These are phyloP conservation scores for Misopates orontium DNA, from an alignment of 257 asterid genomes.

Conservation along the genomic window DNA sequence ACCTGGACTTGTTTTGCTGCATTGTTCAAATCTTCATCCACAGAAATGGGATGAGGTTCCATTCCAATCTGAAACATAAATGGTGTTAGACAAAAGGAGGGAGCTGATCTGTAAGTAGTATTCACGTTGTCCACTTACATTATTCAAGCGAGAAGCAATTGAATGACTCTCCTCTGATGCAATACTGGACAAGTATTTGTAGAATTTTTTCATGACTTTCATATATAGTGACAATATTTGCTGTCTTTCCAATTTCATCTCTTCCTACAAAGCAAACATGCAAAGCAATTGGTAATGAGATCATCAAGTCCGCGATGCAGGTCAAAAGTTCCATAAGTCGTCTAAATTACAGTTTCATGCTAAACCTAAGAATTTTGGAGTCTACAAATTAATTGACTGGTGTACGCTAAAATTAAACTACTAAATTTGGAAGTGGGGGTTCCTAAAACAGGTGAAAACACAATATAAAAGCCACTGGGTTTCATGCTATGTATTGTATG, in stretches of 20 bases:
- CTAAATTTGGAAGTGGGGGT: neutral
- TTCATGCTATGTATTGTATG: no score
- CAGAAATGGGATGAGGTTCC: conserved; percentile 72
- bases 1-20: conserved; percentile 82
- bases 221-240: conserved; percentile 65
- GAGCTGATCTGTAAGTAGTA: neutral
- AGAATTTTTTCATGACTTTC: conserved; percentile 75
- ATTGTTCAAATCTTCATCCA: conserved; percentile 81
- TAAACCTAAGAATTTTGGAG: conserved; percentile 1
- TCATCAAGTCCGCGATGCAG: neutral
- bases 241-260: conserved; percentile 72
- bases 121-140: conserved; percentile 43
- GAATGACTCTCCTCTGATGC: conserved; percentile 48
- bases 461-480: no score
- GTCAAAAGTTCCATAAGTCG: neutral
- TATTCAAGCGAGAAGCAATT: conserved; percentile 54
- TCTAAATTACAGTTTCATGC: conserved; percentile 6
- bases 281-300: neutral
- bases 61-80: conserved; percentile 47
- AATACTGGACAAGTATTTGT: conserved; percentile 47
- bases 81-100: neutral
- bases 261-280: conserved; percentile 49
- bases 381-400: neutral
- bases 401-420: neutral
- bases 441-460: no score